phyloP scores from a whole-genome alignment of 2,329 filamentous ascomycete species.

The Hypoxylon sp. region DNA sequence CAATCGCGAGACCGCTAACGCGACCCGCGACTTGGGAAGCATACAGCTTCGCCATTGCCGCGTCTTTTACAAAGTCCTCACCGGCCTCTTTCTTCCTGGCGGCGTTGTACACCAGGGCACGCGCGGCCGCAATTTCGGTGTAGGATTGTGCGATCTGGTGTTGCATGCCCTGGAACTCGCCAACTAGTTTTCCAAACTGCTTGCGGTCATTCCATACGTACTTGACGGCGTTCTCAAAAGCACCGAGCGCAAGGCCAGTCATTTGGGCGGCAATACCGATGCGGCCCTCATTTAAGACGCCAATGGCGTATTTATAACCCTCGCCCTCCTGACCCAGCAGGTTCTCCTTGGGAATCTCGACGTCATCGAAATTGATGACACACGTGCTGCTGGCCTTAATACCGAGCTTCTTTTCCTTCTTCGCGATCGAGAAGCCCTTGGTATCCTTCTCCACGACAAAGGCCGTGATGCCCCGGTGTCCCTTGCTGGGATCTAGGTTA shows the following conservation, averaged over 20 bases:
- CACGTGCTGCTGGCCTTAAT: constrained; percentile 97
- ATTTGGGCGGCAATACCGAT: constrained; percentile 99
- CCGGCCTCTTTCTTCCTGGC: constrained; percentile 98
- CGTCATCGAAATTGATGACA: constrained; percentile 97
- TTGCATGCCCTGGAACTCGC: constrained; percentile 99
- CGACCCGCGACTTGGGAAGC: constrained; percentile 92
- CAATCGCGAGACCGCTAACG: constrained; percentile 87
- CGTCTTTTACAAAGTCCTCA: constrained; percentile 93
- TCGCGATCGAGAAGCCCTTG: constrained; percentile 92
- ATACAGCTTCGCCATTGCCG: constrained; percentile 98
- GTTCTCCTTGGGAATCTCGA: constrained; percentile 89
- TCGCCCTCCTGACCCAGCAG: constrained; percentile 89
- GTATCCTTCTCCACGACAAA: constrained; percentile 94
- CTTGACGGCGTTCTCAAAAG: constrained; percentile 93
- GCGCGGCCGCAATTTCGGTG: constrained; percentile 91
- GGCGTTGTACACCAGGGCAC: constrained; percentile 95
- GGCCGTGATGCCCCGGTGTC: constrained; percentile 96
- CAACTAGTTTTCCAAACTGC: constrained; percentile 94
- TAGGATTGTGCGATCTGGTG: constrained; percentile 98
- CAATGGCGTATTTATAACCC: constrained; percentile 98
- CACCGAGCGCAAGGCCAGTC: constrained; percentile 94
- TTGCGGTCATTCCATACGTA: constrained; percentile 99
- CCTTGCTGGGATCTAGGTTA: constrained; percentile 91
- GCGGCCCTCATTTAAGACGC: constrained; percentile 92
- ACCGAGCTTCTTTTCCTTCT: constrained; percentile 99